Evolutionary conservation across 2,329 filamentous ascomycete genomes (phyloP).

Genomic region (Cladorrhinum sp.): DNA sequence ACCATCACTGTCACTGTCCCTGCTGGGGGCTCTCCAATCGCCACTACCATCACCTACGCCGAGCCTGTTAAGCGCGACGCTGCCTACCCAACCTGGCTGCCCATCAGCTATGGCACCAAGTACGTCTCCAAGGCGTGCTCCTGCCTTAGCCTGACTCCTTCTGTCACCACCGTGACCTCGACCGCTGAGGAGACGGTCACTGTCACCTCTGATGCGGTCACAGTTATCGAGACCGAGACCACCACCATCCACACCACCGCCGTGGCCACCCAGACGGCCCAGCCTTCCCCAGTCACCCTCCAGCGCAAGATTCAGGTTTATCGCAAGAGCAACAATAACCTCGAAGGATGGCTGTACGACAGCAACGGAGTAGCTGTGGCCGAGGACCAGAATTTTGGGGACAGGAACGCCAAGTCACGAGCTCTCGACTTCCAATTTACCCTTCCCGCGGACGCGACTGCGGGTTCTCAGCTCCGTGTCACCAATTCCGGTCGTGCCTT

Average conservation of each 20-base stretch:
- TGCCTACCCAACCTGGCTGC: constrained; percentile 16
- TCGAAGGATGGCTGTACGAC: constrained; percentile 12
- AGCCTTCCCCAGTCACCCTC: neutral
- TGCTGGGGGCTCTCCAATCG: neutral
- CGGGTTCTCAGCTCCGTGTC: constrained; percentile 7
- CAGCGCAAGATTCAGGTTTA: constrained; percentile 13
- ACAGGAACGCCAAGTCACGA: neutral
- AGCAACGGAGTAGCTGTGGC: constrained; percentile 13
- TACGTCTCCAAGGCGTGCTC: constrained; percentile 16
- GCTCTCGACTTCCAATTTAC: constrained; percentile 6
- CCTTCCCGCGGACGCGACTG: constrained; percentile 1
- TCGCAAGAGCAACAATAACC: constrained; percentile 5
- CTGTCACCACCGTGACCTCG: constrained; percentile 8
- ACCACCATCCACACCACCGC: constrained; percentile 8
- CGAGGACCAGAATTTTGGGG: neutral
- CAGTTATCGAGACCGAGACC: constrained; percentile 10
- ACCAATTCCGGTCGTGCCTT: neutral
- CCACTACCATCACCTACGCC: neutral
- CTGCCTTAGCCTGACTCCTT: constrained; percentile 13
- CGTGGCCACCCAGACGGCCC: constrained; percentile 12
- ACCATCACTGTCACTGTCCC: constrained; percentile 14
- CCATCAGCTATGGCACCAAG: constrained; percentile 5
- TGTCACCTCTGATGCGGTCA: constrained; percentile 10
- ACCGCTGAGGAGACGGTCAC: constrained; percentile 12
- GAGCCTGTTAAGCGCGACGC: constrained; percentile 5